Conservation (phyloP, 129 eudicot genomes). For the Lactuca saligna region DNA sequence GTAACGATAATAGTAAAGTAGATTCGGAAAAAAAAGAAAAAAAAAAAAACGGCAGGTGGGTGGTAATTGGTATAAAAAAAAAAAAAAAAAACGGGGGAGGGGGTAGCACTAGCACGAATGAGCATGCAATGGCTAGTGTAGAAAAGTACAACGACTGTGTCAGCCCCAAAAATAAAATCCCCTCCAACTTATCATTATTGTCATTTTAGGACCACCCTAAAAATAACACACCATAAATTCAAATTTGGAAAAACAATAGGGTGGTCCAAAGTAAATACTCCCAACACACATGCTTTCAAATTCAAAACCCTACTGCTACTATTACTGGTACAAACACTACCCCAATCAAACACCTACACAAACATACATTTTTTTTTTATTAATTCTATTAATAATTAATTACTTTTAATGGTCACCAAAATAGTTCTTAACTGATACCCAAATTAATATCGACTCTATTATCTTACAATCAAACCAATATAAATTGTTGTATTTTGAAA, state of each 20-base stretch:
- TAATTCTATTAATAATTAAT: no score
- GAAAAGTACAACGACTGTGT: neutral
- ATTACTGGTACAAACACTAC: neutral
- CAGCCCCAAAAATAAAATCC: constrained; percentile 6
- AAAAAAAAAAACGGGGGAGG: no score
- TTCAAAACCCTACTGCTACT: neutral
- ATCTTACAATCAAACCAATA: neutral
- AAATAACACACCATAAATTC: neutral
- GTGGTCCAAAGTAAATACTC: neutral
- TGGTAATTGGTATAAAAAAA: no score
- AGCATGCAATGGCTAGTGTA: neutral
- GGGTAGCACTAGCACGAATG: no score
- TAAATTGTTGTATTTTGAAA: neutral
- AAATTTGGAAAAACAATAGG: neutral
- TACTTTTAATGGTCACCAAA: neutral
- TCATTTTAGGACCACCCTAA: constrained; percentile 15
- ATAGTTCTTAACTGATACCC: neutral
- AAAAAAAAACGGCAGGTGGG: no score
- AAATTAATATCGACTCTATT: neutral
- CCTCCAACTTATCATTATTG: constrained; percentile 9
- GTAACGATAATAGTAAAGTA: no score
- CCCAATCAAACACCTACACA: neutral
- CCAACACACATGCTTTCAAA: neutral
- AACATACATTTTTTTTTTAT: neutral
- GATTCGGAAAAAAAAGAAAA: no score